Evolutionary conservation across 2,329 filamentous ascomycete species (phyloP).

Genomic region (Ascochyta koolunga): DNA sequence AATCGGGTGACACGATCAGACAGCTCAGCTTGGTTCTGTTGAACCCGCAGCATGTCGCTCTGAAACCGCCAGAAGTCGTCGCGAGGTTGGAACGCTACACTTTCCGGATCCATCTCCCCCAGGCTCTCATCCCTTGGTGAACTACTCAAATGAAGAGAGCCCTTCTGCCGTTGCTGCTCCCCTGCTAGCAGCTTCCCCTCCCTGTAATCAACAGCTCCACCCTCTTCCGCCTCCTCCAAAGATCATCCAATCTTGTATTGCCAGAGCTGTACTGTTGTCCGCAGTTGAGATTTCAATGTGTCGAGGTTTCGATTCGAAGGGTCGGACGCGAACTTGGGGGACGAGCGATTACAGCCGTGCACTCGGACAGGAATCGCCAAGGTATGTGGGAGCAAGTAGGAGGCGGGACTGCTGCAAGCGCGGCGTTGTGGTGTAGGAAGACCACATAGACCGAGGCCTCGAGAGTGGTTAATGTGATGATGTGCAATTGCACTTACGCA

Average conservation of each 20-base stretch:
- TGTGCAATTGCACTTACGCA: background rate
- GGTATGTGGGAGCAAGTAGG: background rate
- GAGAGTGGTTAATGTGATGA: background rate
- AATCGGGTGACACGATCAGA: slow-evolving; percentile 65
- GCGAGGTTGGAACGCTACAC: slow-evolving; percentile 65
- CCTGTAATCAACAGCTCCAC: slow-evolving; percentile 18
- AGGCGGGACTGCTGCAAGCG: background rate
- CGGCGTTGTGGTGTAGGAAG: background rate
- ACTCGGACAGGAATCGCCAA: background rate
- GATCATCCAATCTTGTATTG: slow-evolving; percentile 3
- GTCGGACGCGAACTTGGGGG: background rate
- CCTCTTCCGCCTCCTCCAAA: slow-evolving; percentile 11
- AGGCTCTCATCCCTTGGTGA: slow-evolving; percentile 40
- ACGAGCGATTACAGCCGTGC: background rate
- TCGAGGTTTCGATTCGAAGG: background rate
- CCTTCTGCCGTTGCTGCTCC: slow-evolving; percentile 17
- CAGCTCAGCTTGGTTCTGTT: slow-evolving; percentile 66
- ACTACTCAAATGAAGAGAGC: slow-evolving; percentile 30
- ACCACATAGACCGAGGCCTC: background rate
- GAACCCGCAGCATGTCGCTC: slow-evolving; percentile 66
- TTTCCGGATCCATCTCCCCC: slow-evolving; percentile 66
- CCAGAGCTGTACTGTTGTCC: background rate
- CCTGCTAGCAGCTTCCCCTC: slow-evolving; percentile 18
- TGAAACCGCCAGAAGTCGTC: slow-evolving; percentile 70
- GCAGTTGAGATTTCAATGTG: background rate